Base-by-base conservation (phyloP, 805 yeast species). In the Diddensiella transvaalensis region DNA sequence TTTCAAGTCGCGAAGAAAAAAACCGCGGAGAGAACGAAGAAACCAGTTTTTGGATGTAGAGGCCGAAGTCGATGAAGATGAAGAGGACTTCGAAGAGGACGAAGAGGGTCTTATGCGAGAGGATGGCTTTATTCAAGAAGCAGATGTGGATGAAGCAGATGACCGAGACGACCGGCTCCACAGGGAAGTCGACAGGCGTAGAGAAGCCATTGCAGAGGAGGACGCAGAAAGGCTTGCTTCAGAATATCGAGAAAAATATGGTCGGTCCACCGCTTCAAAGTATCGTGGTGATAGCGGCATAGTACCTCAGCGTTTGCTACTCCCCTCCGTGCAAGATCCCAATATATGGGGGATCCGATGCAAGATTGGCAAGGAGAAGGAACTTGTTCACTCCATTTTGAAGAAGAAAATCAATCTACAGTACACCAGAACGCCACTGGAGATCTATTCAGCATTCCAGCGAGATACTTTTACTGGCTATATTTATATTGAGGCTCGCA, bases 51-150 rank as follows among this genome's bases (percentile, higher is more conserved):
- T 93, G 69, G 99, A 93, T 86, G 95, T 93, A 47, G 98, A 93
- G 74, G 99, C 97, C 51, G 98, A 91, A 67, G 99, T 93, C 49
- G 96, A 91, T 66, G 98, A 91, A 52, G 98, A 93, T 57, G 98
- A 93, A 47, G 98, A 91, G 56, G 95, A 85, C 38, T 80, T 82
- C 24, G 91, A 88, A 53, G 98, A 90, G 52, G 98, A 89, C 42
- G 98, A 91, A 54, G 98, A 95, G n/a, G 97, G 86, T 54, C 70
- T 87, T 24, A 79, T 85, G 40, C 80, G 88, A 60, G 95, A 61
- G 44, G 96, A 87, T 55, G 76, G 76, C 3, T 72, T 72, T 47
- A 70, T 72, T 40, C 72, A 70, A 44, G 85, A 80, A 44, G 54
- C 54, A 1, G 80, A 77, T 32, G 83, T 76, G 42, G 82, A 76